These are phyloP conservation scores for Umbelopsis sp. DNA, from an alignment of 192 early-diverging fungal species.

Conservation along the genomic window DNA sequence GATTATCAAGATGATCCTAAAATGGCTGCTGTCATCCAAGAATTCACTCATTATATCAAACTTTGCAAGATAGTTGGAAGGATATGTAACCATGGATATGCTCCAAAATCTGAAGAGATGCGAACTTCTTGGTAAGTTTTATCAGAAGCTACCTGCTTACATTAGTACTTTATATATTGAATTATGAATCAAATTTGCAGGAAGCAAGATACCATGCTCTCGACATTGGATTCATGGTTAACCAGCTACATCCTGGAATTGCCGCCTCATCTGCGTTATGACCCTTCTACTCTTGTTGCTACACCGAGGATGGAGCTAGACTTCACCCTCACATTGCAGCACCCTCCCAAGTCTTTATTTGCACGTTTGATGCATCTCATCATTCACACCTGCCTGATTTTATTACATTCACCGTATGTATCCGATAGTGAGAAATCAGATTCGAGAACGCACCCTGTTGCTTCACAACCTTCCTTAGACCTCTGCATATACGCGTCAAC, in stretches of 20 bases:
- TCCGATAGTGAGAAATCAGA: conserved; percentile 9
- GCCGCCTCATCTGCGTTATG: neutral
- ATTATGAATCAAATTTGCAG: neutral
- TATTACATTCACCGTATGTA: conserved; percentile 16
- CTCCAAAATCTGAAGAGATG: conserved; percentile 14
- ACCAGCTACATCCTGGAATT: conserved; percentile 15
- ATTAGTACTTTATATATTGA: neutral
- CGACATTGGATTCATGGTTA: conserved; percentile 10
- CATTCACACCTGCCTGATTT: neutral
- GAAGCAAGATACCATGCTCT: conserved; percentile 4
- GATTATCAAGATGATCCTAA: neutral
- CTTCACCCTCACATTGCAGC: conserved; percentile 1
- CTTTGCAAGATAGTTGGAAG: conserved; percentile 10
- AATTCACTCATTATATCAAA: conserved; percentile 6
- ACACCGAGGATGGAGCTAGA: conserved; percentile 5
- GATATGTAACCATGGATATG: conserved; percentile 8
- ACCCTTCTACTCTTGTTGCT: conserved; percentile 4
- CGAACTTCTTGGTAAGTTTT: conserved; percentile 5
- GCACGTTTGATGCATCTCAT: neutral
- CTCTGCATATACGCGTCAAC: conserved; percentile 11
- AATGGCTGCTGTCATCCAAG: neutral
- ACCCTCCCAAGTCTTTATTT: conserved; percentile 12
- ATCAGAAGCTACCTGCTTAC: neutral
- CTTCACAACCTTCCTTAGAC: conserved; percentile 13
- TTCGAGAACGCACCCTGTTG: neutral